Base-by-base conservation (phyloP, 345 rosid species). In the Zanthoxylum bungeanum region DNA sequence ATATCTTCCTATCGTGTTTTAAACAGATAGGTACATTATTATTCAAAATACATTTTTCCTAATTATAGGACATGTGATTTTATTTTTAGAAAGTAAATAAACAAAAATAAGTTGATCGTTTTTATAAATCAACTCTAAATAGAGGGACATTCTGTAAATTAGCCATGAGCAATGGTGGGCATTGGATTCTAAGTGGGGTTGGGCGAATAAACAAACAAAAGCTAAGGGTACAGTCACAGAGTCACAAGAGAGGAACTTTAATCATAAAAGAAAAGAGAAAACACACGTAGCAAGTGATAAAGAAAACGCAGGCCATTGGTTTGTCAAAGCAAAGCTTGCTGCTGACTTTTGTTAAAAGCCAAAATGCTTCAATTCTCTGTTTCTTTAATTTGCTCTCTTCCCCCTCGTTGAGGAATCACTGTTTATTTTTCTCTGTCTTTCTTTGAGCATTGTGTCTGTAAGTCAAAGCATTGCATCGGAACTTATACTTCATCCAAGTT, bases 341-440 rank as follows among this genome's bases (percentile, higher is more conserved):
- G 24, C 34, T 84, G 91, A 87, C 85, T 84, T 81, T 74, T 31
- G 77, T 56, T 84, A 84, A 82, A 85, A 84, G 86, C 75, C 65
- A 80, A 62, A 59, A 70, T 44, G 33, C 50, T 58, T 60, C n/a
- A n/a, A n/a, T n/a, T n/a, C 71, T 68, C 50, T 62, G 60, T 71
- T 76, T 66, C 64, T 72, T 67, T 78, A n/a, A n/a, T 14, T 25
- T 28, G 3, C n/a, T 44, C n/a, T 4, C 49, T 4, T 0, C 69
- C 75, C 77, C 88, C 88, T 89, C 90, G 95, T 81, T 63, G 86
- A 77, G 88, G 95, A 89, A 89, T 89, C 89, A 85, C 74, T 77
- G 55, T 39, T 3, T 51, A 28, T 40, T 8, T 75, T 25, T 66
- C 37, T 33, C 0, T 34, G 49, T 4, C 17, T 28, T 5, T 9